Percentiles rank a stretch among this genome's conserved stretches.
phyloP scores from a whole-genome alignment of 352 stramenopile species.

The Phytophthora citricola region DNA sequence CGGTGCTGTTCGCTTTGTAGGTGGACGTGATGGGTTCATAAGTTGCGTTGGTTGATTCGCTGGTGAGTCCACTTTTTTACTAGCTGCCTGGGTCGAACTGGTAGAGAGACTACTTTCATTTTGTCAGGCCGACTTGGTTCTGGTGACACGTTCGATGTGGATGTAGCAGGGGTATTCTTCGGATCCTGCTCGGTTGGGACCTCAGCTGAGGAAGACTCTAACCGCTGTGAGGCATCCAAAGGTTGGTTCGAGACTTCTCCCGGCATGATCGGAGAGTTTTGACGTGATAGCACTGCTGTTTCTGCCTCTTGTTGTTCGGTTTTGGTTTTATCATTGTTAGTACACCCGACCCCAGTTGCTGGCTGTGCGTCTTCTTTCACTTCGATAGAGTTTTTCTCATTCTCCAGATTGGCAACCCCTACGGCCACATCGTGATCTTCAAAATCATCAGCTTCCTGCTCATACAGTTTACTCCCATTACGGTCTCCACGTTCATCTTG shows the following conservation, averaged over 20 bases:
- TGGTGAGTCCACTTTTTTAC: not conserved
- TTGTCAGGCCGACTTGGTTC: constrained; percentile 8
- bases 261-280: not conserved
- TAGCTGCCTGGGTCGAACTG: not conserved
- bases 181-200: not conserved
- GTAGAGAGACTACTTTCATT: not conserved
- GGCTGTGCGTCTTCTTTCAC: constrained; percentile 3
- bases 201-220: not conserved
- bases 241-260: constrained; percentile 1
- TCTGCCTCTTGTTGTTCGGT: not conserved
- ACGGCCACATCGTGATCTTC: not conserved
- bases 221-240: not conserved
- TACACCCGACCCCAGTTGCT: not conserved
- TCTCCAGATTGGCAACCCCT: not conserved
- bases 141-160: not conserved
- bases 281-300: not conserved
- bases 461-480: constrained; percentile 3
- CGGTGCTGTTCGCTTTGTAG: constrained; percentile 7
- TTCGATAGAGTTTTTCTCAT: not conserved
- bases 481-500: not conserved
- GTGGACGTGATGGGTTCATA: constrained; percentile 19
- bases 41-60: constrained; percentile 1
- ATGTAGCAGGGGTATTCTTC: not conserved
- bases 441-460: constrained; percentile 15
- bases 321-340: not conserved